Evolutionary conservation across 441 rosid genomes (phyloP), one percentile per base, ranked within the genome.

Genomic region (Populus hybrid): DNA sequence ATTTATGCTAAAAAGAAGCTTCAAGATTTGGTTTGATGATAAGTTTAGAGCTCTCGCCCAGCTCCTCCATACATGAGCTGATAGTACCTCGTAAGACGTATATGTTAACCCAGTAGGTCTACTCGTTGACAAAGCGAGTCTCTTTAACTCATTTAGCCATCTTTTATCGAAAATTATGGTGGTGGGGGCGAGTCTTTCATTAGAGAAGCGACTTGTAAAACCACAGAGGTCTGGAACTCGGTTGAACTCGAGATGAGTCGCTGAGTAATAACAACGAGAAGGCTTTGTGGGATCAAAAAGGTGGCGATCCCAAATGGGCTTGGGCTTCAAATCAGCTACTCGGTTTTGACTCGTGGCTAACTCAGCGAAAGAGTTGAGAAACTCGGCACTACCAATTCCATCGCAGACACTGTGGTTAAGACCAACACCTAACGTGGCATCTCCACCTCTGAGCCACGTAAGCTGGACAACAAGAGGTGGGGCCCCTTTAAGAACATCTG

Each of bases 31-130:
- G 35, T 85, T 89, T 20, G 89, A 78, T 0, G 94, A 92, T 34
- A 94, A 67, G 79, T 88, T 88, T 70, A 94, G 70, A 4, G 96
- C 86, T 70, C 90, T 87, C 8, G 89, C 90, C 98, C 98, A 94
- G 85, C 94, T 87, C 72, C 93, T 79, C 98, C 98, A 94, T 4
- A 91, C 86, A 57, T 94, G 98, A 11, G 94, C 98, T 1, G 97
- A 84, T 10, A 94, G 84, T 21, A 90, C 95, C 71, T 94, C 98
- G 70, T 91, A 94, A 32, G 92, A 89, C 24, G 97, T 91, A 81
- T 68, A 86, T 35, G 59, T 67, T 7, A 81, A 70, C 80, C 75
- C 86, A 14, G 73, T 34, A 76, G 72, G 81, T 80, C 80, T 85
- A 69, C 78, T 75, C 35, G 85, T 28, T 12, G 82, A 72, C 3